Evolutionary conservation across 306 rosid genomes (phyloP).

Genomic region (Cucumis melo): DNA sequence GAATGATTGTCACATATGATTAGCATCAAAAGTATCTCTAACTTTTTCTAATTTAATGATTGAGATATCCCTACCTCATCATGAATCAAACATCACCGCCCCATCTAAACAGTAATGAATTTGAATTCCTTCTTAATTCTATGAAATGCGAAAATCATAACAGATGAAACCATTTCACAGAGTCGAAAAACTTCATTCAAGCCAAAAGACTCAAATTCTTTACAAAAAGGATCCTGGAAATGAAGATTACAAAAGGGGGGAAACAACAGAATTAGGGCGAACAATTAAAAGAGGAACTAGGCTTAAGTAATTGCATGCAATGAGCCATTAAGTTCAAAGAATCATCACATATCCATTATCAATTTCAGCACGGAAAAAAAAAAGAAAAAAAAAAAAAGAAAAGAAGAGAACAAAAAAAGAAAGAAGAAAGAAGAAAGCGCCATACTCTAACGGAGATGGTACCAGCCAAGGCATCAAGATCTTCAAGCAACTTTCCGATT

Average conservation of each 20-base stretch:
- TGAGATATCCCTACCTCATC: no score
- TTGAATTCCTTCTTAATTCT: background rate
- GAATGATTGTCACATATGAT: background rate
- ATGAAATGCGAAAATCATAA: background rate
- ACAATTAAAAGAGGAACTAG: background rate
- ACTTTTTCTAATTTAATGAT: background rate
- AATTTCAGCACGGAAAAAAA: background rate
- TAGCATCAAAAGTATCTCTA: background rate
- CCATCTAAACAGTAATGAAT: no score
- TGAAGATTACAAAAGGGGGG: background rate
- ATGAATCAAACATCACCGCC: no score
- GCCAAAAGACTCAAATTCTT: background rate
- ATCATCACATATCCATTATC: background rate
- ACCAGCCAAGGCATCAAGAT: constrained; percentile 93
- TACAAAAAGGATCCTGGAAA: background rate
- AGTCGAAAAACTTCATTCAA: background rate
- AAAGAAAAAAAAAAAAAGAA: background rate
- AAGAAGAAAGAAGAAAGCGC: background rate
- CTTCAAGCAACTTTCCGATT: constrained; percentile 81
- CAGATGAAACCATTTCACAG: background rate
- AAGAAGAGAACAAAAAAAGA: no score
- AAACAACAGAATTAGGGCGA: background rate
- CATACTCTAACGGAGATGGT: constrained; percentile 75
- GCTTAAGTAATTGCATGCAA: background rate
- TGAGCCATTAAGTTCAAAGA: background rate